A percentile compares a stretch with the other conserved stretches of the same genome.
phyloP scores from a whole-genome alignment of 139 green algal genomes.

The Limnomonas spitsbergensis region DNA sequence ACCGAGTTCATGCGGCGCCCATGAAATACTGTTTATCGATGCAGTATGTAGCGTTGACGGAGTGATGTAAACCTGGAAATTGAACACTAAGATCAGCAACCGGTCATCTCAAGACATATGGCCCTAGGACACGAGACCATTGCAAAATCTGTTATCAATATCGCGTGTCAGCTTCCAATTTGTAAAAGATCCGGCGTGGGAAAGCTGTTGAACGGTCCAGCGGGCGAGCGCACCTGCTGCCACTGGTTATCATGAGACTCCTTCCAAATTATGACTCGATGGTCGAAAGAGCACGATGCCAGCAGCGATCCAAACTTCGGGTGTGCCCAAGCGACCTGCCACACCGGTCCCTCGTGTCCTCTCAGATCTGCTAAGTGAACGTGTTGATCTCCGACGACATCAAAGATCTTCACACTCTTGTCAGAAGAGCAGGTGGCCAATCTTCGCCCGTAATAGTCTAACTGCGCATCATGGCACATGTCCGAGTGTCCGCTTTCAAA shows the following conservation, averaged over 20 bases:
- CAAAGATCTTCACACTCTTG: conserved; percentile 85
- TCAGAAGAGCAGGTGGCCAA: conserved; percentile 92
- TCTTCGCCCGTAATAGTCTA: conserved; percentile 95
- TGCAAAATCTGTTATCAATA: too few species aligned
- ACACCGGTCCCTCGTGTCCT: conserved; percentile 92
- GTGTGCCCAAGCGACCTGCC: conserved; percentile 88
- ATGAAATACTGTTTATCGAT: conserved; percentile 91
- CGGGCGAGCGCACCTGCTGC: conserved; percentile 68
- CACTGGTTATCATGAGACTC: conserved; percentile 71
- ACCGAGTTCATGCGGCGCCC: conserved; percentile 90
- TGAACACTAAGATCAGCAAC: too few species aligned
- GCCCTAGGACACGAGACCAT: too few species aligned
- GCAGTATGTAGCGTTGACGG: conserved; percentile 54
- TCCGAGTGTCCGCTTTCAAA: conserved; percentile 87
- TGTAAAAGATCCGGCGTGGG: too few species aligned
- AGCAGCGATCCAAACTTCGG: conserved; percentile 91
- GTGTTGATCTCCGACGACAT: conserved; percentile 62
- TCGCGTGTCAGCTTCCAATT: too few species aligned
- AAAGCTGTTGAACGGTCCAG: too few species aligned
- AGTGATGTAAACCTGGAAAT: conserved; percentile 58
- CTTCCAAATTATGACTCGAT: conserved; percentile 91
- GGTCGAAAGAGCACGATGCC: conserved; percentile 90
- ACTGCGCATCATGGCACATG: conserved; percentile 85
- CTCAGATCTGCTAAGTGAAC: conserved; percentile 68
- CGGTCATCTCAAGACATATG: too few species aligned